Conservation (phyloP, 371 early-diverging fungal genomes). For the Rhizomucor pusillus region DNA sequence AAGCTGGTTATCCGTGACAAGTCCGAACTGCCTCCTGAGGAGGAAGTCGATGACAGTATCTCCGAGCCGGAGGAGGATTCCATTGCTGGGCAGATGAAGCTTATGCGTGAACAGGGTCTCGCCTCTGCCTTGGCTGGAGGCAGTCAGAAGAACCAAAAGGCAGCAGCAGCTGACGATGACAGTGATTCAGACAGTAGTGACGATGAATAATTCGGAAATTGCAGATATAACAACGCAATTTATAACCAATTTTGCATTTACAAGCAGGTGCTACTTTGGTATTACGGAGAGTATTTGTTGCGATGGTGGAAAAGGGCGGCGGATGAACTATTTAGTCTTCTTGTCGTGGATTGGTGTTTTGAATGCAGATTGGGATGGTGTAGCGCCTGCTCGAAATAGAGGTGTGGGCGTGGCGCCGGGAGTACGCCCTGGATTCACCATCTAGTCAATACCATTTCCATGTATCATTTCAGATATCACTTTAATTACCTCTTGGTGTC, state of each 20-base stretch:
- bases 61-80: constrained; percentile 96
- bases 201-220: constrained; percentile 18
- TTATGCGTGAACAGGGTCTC: constrained; percentile 75
- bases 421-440: constrained; percentile 6
- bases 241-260: neutral
- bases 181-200: constrained; percentile 31
- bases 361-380: constrained; percentile 16
- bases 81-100: constrained; percentile 90
- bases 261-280: neutral
- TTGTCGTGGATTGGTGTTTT: constrained; percentile 7
- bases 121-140: constrained; percentile 63
- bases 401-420: constrained; percentile 35
- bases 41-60: constrained; percentile 87
- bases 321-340: neutral
- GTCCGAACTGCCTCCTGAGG: constrained; percentile 65
- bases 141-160: constrained; percentile 27
- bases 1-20: constrained; percentile 72
- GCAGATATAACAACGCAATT: neutral
- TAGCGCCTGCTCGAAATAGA: constrained; percentile 39
- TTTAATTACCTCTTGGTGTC: neutral
- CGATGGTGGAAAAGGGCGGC: neutral
- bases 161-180: constrained; percentile 19
- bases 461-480: neutral
- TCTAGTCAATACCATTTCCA: neutral
- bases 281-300: neutral